Base-by-base conservation (phyloP, 257 asterid genomes). In the Scutellaria minor region DNA sequence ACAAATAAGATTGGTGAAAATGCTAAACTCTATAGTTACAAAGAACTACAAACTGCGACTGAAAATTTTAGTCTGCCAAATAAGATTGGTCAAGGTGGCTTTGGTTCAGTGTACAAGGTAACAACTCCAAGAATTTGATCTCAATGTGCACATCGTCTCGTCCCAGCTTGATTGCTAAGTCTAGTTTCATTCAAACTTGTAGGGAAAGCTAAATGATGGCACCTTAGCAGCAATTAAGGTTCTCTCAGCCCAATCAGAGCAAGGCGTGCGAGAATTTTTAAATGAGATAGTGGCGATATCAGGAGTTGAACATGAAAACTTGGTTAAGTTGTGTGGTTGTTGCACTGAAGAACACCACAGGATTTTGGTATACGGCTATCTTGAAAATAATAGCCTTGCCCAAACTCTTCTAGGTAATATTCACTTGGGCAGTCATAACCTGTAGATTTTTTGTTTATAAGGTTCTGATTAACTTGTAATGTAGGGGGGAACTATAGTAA, bases 61-160 rank as follows among this genome's bases (percentile, higher is more conserved):
- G 84, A 78, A 37, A 80, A 90, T 71, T 93, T 90, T 72, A 82
- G 79, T 31, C 75, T 66, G 24, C 62, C 78, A 24, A 93, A 90
- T 64, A 90, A 86, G 85, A 87, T 93, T 22, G 98, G 98, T n/a
- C 72, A 76, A 81, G 97, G 98, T 56, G 98, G 98, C 22, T 90
- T 93, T 69, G 98, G 98, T 79, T 83, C 89, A 1, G 96, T 93
- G 45, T 93, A 81, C 86, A 90, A 89, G 96, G 97, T 90, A 83
- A 52, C 63, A 50, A 56, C 40, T 64, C 41, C n/a, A 11, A 15
- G 27, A 51, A 44, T 52, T 42, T 9, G 60, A 64, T 60, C 47
- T 81, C 27, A 64, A 15, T 60, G 31, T 15, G 41, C 71, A 14
- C 14, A 31, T 12, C 20, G 56, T 10, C 6, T 18, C 40, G 3